Evolutionary conservation across 371 early-diverging fungal species (phyloP), one percentile per base, ranked within the genome.

Genomic region (Encephalitozoon romaleae): DNA sequence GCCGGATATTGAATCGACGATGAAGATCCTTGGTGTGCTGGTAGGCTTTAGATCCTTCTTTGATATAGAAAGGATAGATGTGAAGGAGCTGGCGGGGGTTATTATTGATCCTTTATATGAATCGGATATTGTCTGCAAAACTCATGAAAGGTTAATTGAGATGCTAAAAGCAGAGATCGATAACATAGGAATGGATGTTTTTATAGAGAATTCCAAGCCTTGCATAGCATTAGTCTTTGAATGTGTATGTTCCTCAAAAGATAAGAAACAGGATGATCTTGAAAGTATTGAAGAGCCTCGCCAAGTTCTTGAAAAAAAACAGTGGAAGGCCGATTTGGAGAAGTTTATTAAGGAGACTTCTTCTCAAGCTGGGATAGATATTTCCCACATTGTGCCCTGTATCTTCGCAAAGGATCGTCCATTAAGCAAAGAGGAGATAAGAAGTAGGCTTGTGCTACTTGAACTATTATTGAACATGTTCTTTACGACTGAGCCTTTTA

Each of bases 401-500:
- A 18, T 47, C 8, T 47, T 15, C 15, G 49, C 18, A 47, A 47
- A 15, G 8, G 21, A 21, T 15, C 0, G 49, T 4, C 12, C n/a
- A 18, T 18, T 47, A 5, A 5, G 18, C 5, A 0, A 15, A 4
- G 18, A 15, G 21, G 49, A 47, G 21, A 34, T 34, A 18, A n/a
- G 30, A 6, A 21, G 21, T 12, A 59, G 59, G 21, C 12, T 59
- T 18, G 59, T 59, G 3, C 21, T 59, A 4, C n/a, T 59, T 59
- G 59, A 59, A 34, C 38, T 59, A n/a, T 18, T 59, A 34, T 2
- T 59, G 59, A 59, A 59, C 28, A 59, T 59, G 59, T 28, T 59
- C 38, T 59, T 30, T 34, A 38, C 38, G 28, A 59, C 59, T 9
- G 38, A 32, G 2, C 18, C 2, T 9, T 59, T 59, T 34, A 9